Percentiles rank a stretch among this genome's conserved stretches.
Conservation (phyloP, 352 stramenopile species). For the Phytopythium chamaehyphon region DNA sequence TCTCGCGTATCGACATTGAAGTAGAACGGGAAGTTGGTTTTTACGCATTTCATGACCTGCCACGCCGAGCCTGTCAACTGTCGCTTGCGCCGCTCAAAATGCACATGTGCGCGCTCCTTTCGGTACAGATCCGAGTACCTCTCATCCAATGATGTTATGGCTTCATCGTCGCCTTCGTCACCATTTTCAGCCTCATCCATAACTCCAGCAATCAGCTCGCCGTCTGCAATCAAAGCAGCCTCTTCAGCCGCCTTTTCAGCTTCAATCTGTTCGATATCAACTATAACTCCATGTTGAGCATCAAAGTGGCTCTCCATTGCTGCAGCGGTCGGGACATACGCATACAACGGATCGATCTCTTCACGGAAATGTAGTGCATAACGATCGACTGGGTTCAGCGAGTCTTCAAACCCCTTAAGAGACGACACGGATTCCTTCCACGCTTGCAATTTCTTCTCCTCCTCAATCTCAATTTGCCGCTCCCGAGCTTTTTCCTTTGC, state of each 20-base stretch:
- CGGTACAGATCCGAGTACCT: constrained; percentile 53
- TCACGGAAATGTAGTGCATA: constrained; percentile 93
- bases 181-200: constrained; percentile 16
- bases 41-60: constrained; percentile 53
- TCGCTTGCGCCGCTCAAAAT: constrained; percentile 48
- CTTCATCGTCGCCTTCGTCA: too few relatives aligned
- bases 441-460: constrained; percentile 90
- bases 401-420: constrained; percentile 88
- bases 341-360: constrained; percentile 85
- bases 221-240: constrained; percentile 48
- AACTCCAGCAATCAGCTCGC: constrained; percentile 60
- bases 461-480: constrained; percentile 88
- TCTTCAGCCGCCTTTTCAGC: constrained; percentile 63
- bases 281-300: constrained; percentile 13
- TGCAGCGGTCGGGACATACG: constrained; percentile 76
- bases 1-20: constrained; percentile 93
- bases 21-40: constrained; percentile 87
- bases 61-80: constrained; percentile 57
- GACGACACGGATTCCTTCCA: constrained; percentile 77
- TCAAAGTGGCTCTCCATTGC: constrained; percentile 46
- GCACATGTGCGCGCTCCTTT: constrained; percentile 50
- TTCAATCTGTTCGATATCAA: constrained; percentile 68
- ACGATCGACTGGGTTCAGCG: constrained; percentile 90
- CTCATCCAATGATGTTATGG: constrained; percentile 9
- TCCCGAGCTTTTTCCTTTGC: constrained; percentile 67